A percentile compares a stretch with the other conserved stretches of the same genome.
Conservation (phyloP, 2,329 filamentous ascomycete genomes). For the Fusarium pseudograminearum region DNA sequence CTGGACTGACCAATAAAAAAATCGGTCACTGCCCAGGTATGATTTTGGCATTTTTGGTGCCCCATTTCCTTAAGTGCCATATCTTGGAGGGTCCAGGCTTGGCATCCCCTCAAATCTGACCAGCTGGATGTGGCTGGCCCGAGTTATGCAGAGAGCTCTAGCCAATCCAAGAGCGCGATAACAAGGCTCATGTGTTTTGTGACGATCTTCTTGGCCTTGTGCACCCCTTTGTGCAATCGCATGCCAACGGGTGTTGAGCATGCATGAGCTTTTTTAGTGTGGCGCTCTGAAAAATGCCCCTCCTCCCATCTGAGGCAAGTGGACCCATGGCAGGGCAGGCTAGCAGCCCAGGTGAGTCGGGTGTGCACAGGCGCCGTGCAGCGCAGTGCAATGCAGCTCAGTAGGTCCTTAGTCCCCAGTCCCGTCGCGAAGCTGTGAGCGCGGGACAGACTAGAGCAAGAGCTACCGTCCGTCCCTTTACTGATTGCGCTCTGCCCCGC, state of each 20-base stretch:
- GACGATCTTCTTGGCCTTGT: conserved; percentile 30
- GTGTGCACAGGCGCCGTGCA: conserved; percentile 36
- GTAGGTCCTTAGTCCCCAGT: not conserved
- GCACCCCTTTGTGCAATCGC: conserved; percentile 37
- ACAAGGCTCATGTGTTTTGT: conserved; percentile 7
- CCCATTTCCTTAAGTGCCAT: conserved; percentile 50
- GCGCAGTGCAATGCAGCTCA: not conserved
- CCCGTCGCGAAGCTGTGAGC: conserved; percentile 39
- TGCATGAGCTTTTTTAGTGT: conserved; percentile 40
- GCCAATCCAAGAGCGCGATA: conserved; percentile 17
- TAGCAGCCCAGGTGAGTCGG: conserved; percentile 28
- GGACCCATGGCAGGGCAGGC: conserved; percentile 13
- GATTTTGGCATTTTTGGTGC: conserved; percentile 52
- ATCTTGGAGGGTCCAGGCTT: conserved; percentile 45
- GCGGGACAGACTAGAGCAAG: conserved; percentile 36
- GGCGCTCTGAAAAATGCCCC: conserved; percentile 45
- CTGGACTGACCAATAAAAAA: conserved; percentile 55
- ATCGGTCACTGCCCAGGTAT: conserved; percentile 53
- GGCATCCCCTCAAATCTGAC: conserved; percentile 33
- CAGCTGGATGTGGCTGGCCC: conserved; percentile 47
- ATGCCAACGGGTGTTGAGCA: conserved; percentile 39
- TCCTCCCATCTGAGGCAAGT: conserved; percentile 42
- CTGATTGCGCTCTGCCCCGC: conserved; percentile 69
- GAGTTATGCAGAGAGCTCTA: conserved; percentile 28
- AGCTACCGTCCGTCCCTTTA: conserved; percentile 50